Evolutionary conservation across 164 flowering plant species (phyloP).

Genomic region (Chimonanthus praecox): DNA sequence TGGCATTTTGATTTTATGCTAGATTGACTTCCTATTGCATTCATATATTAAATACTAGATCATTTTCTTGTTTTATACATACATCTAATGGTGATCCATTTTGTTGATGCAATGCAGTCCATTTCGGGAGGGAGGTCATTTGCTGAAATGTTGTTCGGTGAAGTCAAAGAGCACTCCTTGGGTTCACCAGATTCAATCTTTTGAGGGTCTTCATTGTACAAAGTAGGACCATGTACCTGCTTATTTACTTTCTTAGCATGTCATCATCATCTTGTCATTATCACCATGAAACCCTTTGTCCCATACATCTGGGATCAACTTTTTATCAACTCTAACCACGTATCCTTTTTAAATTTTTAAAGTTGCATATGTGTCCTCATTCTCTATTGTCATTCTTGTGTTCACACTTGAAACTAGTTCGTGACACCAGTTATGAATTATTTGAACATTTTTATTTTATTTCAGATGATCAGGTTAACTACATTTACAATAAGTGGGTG

Average conservation of each 20-base stretch:
- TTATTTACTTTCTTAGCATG: background rate
- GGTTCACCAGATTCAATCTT: constrained; percentile 31
- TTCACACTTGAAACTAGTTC: background rate
- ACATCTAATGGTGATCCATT: constrained; percentile 3
- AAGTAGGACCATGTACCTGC: constrained; percentile 36
- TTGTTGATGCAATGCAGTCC: constrained; percentile 44
- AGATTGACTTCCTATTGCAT: background rate
- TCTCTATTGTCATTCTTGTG: too few species aligned
- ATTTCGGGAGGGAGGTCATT: constrained; percentile 90
- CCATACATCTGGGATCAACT: too few species aligned
- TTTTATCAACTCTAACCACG: background rate
- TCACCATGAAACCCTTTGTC: too few species aligned
- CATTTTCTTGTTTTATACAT: background rate
- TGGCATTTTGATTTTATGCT: background rate
- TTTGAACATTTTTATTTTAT: background rate
- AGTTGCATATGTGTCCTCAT: too few species aligned
- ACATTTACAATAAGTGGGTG: constrained; percentile 75
- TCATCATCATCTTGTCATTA: too few species aligned
- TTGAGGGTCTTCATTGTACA: constrained; percentile 75
- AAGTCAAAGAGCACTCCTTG: constrained; percentile 22
- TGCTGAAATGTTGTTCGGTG: constrained; percentile 84
- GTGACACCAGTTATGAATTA: background rate
- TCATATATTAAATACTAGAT: background rate
- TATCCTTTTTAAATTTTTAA: too few species aligned
- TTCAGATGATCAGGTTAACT: constrained; percentile 87